Evolutionary conservation across 2,329 filamentous ascomycete genomes (phyloP).

Genomic region (Sporothrix phasma): DNA sequence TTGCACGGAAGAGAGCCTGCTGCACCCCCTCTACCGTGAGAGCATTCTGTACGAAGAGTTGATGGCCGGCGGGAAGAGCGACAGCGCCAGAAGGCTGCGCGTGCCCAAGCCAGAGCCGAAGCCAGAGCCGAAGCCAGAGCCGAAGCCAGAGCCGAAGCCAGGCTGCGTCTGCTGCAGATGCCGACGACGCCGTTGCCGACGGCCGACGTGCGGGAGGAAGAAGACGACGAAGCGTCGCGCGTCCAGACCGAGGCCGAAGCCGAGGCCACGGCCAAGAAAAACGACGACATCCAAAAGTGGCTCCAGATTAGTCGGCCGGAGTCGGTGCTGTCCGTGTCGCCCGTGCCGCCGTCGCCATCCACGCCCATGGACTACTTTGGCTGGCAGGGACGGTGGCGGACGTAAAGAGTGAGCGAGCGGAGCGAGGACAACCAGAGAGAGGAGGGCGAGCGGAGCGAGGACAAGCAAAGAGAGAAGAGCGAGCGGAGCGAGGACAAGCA

Average conservation of each 20-base stretch:
- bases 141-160: not conserved
- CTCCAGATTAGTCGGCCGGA: constrained; percentile 25
- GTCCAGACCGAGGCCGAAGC: not conserved
- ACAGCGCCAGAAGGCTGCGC: not conserved
- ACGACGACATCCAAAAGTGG: constrained; percentile 29
- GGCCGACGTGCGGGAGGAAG: no score
- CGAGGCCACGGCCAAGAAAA: not conserved
- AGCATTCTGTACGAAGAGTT: constrained; percentile 17
- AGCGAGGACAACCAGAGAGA: constrained; percentile 11
- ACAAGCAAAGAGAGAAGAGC: constrained; percentile 14
- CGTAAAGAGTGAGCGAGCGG: not conserved
- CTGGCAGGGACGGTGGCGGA: not conserved
- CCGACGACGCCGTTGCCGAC: not conserved
- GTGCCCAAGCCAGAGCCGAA: not conserved
- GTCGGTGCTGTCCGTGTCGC: not conserved
- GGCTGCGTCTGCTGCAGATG: not conserved
- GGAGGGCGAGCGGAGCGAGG: not conserved
- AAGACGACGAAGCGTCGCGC: not conserved
- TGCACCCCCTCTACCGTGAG: constrained; percentile 20
- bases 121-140: not conserved
- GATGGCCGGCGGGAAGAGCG: not conserved
- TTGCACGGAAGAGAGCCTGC: constrained; percentile 9
- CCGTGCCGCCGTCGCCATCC: not conserved
- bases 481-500: not conserved
- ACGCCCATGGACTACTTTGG: not conserved